Percentiles rank a stretch among this genome's conserved stretches.
phyloP scores from a whole-genome alignment of 2,329 filamentous ascomycete species.

The Talaromyces pinophilus region DNA sequence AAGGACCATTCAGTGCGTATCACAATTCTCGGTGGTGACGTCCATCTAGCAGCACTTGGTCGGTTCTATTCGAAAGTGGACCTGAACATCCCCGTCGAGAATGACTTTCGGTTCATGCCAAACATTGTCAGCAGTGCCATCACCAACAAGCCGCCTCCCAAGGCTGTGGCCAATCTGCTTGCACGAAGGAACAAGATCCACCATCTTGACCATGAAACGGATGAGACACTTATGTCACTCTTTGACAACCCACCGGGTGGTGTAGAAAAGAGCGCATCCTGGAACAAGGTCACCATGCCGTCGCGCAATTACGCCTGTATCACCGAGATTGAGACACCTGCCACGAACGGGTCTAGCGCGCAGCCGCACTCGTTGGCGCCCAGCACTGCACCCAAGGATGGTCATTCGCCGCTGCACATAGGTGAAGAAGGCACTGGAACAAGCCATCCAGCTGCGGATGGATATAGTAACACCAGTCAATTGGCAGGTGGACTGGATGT shows the following conservation, averaged over 20 bases:
- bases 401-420: slow-evolving; percentile 69
- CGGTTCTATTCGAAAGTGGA: slow-evolving; percentile 65
- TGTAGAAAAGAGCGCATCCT: slow-evolving; percentile 64
- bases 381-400: slow-evolving; percentile 55
- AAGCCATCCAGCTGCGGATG: slow-evolving; percentile 68
- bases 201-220: slow-evolving; percentile 62
- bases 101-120: slow-evolving; percentile 64
- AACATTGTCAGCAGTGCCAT: slow-evolving; percentile 67
- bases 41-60: slow-evolving; percentile 64
- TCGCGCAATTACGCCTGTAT: slow-evolving; percentile 66
- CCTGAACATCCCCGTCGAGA: slow-evolving; percentile 57
- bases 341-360: slow-evolving; percentile 29
- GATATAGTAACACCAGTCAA: slow-evolving; percentile 39
- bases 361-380: slow-evolving; percentile 23
- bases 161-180: slow-evolving; percentile 65
- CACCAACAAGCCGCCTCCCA: slow-evolving; percentile 67
- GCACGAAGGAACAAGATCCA: slow-evolving; percentile 66
- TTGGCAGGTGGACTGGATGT: slow-evolving; percentile 49
- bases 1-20: slow-evolving; percentile 59
- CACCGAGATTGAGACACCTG: slow-evolving; percentile 49
- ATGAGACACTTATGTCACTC: slow-evolving; percentile 64
- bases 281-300: slow-evolving; percentile 84
- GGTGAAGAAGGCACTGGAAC: slow-evolving; percentile 82
- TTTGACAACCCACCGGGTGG: slow-evolving; percentile 63
- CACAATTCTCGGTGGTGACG: slow-evolving; percentile 65